Evolutionary conservation across 2,329 filamentous ascomycete genomes (phyloP).

Genomic region (Dactylellina haptotyla): DNA sequence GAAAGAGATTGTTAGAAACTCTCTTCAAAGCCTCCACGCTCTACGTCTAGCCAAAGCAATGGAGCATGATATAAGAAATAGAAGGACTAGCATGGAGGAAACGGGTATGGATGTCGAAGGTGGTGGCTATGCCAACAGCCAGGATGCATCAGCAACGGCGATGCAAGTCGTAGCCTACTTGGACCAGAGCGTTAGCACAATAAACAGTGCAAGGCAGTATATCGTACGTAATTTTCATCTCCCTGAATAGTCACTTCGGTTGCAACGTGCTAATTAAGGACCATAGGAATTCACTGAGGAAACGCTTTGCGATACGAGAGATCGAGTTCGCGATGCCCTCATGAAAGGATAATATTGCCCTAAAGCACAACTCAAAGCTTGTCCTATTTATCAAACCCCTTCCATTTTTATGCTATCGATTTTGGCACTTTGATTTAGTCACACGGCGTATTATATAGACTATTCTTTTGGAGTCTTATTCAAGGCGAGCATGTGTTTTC

Average conservation of each 20-base stretch:
- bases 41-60: constrained; percentile 46
- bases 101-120: constrained; percentile 49
- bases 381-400: neutral
- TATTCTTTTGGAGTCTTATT: constrained; percentile 19
- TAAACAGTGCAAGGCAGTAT: constrained; percentile 48
- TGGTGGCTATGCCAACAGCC: neutral
- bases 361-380: neutral
- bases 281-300: constrained; percentile 48
- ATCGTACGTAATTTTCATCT: constrained; percentile 22
- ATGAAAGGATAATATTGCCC: constrained; percentile 26
- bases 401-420: neutral
- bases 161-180: constrained; percentile 50
- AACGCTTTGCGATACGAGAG: constrained; percentile 47
- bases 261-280: neutral
- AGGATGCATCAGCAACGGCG: constrained; percentile 24
- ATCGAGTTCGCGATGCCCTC: constrained; percentile 39
- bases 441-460: constrained; percentile 24
- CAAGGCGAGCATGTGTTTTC: neutral
- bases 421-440: constrained; percentile 3
- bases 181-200: constrained; percentile 51
- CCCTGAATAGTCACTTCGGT: neutral
- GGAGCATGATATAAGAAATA: constrained; percentile 40
- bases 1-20: constrained; percentile 52
- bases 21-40: constrained; percentile 49
- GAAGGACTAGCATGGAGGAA: constrained; percentile 33